phyloP scores from a whole-genome alignment of 2,329 filamentous ascomycete genomes.

The Chrysoporthe puriensis region DNA sequence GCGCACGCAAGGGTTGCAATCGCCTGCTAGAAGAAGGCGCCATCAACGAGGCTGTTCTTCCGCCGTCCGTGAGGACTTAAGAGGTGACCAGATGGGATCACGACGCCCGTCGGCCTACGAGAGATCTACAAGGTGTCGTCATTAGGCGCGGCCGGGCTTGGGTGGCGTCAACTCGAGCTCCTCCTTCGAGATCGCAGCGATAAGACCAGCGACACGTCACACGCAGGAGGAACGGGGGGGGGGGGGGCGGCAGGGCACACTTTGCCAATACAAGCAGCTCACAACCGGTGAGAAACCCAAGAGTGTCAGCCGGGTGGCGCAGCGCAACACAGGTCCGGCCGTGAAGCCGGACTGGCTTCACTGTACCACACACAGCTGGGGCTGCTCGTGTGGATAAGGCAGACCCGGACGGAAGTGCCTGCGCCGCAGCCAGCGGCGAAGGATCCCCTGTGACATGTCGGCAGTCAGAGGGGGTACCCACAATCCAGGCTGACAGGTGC shows the following conservation, averaged over 20 bases:
- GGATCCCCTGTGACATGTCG: not conserved
- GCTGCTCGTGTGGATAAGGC: too few species aligned
- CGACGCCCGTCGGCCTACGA: not conserved
- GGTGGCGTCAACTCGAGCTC: not conserved
- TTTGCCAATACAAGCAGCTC: not conserved
- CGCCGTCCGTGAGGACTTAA: not conserved
- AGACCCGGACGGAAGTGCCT: too few species aligned
- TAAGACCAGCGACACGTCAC: not conserved
- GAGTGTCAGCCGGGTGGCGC: not conserved
- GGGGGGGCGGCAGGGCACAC: too few species aligned
- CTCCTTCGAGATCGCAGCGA: not conserved
- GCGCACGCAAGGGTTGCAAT: not conserved
- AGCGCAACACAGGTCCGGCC: not conserved
- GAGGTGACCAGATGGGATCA: not conserved
- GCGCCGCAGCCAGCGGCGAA: not conserved
- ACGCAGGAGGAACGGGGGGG: not conserved
- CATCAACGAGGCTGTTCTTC: not conserved
- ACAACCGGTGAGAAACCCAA: not conserved
- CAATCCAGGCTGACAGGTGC: not conserved
- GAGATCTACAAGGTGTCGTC: not conserved
- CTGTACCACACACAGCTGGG: not conserved
- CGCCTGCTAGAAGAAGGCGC: not conserved
- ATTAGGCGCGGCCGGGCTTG: not conserved
- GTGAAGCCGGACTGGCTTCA: not conserved
- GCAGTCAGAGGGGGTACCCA: not conserved